These are phyloP conservation scores for Heteromeles arbutifolia DNA, from an alignment of 306 rosid genomes.

Conservation along the genomic window DNA sequence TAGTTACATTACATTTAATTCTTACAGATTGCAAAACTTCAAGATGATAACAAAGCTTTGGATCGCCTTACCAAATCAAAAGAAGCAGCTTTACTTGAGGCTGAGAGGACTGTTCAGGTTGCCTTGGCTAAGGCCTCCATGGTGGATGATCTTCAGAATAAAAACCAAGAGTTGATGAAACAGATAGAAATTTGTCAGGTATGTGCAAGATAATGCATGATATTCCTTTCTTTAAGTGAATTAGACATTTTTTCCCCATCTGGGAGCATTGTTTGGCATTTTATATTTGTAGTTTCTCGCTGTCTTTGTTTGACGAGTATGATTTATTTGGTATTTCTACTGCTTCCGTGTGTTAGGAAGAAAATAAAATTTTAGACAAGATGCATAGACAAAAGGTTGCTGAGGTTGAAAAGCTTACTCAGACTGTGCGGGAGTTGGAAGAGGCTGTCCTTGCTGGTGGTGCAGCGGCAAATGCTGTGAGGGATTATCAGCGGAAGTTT, in stretches of 20 bases:
- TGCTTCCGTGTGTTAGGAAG: slow-evolving; percentile 58
- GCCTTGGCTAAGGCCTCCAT: slow-evolving; percentile 98
- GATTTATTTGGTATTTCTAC: slow-evolving; percentile 8
- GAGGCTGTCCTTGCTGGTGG: slow-evolving; percentile 99
- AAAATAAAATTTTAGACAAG: slow-evolving; percentile 94
- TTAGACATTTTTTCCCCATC: neutral
- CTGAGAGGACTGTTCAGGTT: slow-evolving; percentile 92
- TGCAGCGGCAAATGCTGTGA: slow-evolving; percentile 99
- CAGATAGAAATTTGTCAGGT: slow-evolving; percentile 99
- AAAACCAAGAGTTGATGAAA: slow-evolving; percentile 93
- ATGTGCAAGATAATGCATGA: slow-evolving; percentile 8
- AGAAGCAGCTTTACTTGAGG: slow-evolving; percentile 97
- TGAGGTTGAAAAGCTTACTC: slow-evolving; percentile 98
- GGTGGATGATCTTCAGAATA: slow-evolving; percentile 99
- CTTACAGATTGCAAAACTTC: slow-evolving; percentile 91
- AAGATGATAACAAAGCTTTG: slow-evolving; percentile 94
- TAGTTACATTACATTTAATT: slow-evolving; percentile 17
- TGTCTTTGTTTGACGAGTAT: slow-evolving; percentile 5
- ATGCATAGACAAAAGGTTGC: slow-evolving; percentile 98
- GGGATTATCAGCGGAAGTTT: slow-evolving; percentile 97
- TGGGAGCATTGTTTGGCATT: neutral
- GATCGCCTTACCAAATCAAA: slow-evolving; percentile 98
- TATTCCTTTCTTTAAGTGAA: neutral
- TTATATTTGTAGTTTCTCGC: neutral
- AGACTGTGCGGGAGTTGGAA: slow-evolving; percentile 96